Evolutionary conservation across 2,329 filamentous ascomycete species (phyloP).

Genomic region (Gliomastix tumulicola): DNA sequence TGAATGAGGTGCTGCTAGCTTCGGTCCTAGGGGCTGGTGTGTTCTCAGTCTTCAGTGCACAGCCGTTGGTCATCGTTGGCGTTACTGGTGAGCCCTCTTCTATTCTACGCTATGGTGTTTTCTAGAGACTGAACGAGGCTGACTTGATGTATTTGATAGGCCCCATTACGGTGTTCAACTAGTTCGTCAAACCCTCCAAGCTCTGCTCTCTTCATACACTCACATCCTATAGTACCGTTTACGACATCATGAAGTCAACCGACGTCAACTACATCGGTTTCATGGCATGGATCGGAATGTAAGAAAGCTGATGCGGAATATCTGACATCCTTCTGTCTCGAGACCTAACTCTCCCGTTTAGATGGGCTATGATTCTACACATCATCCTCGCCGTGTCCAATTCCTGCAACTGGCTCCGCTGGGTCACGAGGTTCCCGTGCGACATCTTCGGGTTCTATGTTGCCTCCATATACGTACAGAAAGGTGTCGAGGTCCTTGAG

Average conservation of each 20-base stretch:
- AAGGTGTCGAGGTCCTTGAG: conserved; percentile 79
- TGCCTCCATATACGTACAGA: conserved; percentile 85
- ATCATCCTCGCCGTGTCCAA: conserved; percentile 80
- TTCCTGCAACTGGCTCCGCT: conserved; percentile 80
- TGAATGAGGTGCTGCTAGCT: conserved; percentile 84
- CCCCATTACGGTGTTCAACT: conserved; percentile 93
- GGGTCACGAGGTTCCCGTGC: conserved; percentile 86
- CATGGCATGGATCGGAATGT: conserved; percentile 87
- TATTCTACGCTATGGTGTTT: no score
- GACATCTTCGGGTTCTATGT: conserved; percentile 95
- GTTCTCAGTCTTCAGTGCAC: conserved; percentile 71
- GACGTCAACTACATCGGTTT: conserved; percentile 81
- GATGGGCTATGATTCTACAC: conserved; percentile 79
- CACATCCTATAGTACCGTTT: conserved; percentile 56
- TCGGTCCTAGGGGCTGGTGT: conserved; percentile 79
- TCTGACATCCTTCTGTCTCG: not conserved
- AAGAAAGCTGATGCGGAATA: no score
- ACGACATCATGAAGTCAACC: conserved; percentile 73
- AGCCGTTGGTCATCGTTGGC: conserved; percentile 85
- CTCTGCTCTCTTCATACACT: not conserved
- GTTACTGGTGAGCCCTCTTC: conserved; percentile 71
- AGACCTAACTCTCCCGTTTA: conserved; percentile 16
- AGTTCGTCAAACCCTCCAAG: conserved; percentile 35
- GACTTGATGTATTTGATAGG: conserved; percentile 32
- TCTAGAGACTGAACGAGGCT: conserved; percentile 7